Evolutionary conservation across 768 basidiomycete species (phyloP).

Genomic region (Xerocomellus dryophilus): DNA sequence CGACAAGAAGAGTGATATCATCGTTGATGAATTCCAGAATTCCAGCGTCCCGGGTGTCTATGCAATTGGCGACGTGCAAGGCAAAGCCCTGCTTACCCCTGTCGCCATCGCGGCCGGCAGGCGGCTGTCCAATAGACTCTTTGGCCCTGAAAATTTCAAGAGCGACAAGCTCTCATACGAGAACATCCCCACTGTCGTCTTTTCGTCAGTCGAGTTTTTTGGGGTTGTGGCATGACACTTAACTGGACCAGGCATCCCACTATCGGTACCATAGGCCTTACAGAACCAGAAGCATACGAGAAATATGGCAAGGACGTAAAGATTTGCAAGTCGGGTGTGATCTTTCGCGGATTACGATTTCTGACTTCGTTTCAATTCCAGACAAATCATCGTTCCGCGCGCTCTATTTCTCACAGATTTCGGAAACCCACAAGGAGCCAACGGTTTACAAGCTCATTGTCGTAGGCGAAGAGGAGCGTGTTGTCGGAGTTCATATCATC

Average conservation of each 20-base stretch:
- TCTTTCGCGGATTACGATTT: background rate
- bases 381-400: conserved; percentile 80
- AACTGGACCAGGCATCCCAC: conserved; percentile 72
- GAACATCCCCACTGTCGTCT: conserved; percentile 93
- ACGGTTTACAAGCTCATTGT: conserved; percentile 90
- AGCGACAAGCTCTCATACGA: conserved; percentile 84
- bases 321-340: conserved; percentile 62
- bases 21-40: conserved; percentile 91
- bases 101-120: conserved; percentile 97
- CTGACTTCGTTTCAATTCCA: conserved; percentile 27
- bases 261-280: conserved; percentile 92
- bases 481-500: conserved; percentile 94
- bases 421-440: conserved; percentile 90
- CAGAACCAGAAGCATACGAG: conserved; percentile 84
- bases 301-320: conserved; percentile 89
- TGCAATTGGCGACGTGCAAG: conserved; percentile 89
- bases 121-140: conserved; percentile 83
- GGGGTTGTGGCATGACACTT: conserved; percentile 4
- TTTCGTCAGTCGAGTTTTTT: conserved; percentile 64
- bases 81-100: conserved; percentile 90
- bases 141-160: conserved; percentile 83
- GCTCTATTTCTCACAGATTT: conserved; percentile 90
- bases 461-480: conserved; percentile 84
- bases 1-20: conserved; percentile 75
- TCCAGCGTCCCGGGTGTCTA: conserved; percentile 66